Base-by-base conservation (phyloP, 1,284 basidiomycete species). In the Polyporus tsugae region DNA sequence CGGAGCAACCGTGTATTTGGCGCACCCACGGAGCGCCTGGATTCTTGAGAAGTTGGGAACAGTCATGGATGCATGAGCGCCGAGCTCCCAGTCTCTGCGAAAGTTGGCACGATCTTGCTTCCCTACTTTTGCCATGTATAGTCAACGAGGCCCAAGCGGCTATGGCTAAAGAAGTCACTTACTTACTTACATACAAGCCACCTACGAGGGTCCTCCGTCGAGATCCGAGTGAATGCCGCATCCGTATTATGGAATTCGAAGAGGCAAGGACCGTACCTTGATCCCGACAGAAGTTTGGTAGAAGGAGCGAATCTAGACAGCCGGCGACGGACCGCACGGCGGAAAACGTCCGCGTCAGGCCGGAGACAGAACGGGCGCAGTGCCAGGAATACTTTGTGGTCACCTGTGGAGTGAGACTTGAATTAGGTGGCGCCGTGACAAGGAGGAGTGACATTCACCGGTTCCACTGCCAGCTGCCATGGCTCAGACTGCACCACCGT, bases 231-330 rank as follows among this genome's bases (percentile, higher is more conserved):
- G 52, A 33, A 55, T 55, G 29, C 33, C 52, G 52, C 10, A 9
- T 22, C 46, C 10, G 22, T 49, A 49, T 49, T 22, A 55, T 55
- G 52, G 52, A 55, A 55, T 2, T 19, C 52, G 52, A 33, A 55
- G 13, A 29, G 17, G 52, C 52, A 22, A 29, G 29, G 52, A 55
- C 29, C 2, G 52, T 55, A 29, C 52, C 52, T 55, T 29, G 29
- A 33, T 55, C 6, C 25, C 52, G 52, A 55, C 52, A 55, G 52
- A 33, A 55, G 52, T 17, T 35, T 55, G 52, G 52, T 55, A 55
- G 52, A 55, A 29, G 52, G 29, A 19, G 52, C 29, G 52, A 35
- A 55, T 55, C 46, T 22, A 49, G 46, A 13, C 22, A 25, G 22
- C 22, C 46, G 46, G 46, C 46, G 10, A 46, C 44, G 46, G 46